These are phyloP conservation scores for Marasmius fiardii DNA, from an alignment of 1,284 basidiomycete species.

Conservation along the genomic window DNA sequence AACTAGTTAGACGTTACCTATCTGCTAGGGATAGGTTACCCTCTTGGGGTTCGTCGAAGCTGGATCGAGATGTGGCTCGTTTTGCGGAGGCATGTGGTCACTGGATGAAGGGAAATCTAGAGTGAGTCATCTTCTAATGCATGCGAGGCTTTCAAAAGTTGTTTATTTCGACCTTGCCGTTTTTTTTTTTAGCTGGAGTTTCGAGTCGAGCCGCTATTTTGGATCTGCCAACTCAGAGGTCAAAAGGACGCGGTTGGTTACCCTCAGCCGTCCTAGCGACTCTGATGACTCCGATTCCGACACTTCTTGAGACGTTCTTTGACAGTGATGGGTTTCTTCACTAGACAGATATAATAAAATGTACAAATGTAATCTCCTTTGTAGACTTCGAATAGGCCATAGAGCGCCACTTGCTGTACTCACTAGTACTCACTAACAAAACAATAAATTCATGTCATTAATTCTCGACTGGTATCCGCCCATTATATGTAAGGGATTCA, in stretches of 20 bases:
- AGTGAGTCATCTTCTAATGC: constrained; percentile 26
- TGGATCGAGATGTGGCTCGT: constrained; percentile 45
- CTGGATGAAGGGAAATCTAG: constrained; percentile 49
- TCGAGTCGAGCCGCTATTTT: constrained; percentile 57
- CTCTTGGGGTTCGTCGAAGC: constrained; percentile 39
- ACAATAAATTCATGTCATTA: too few species aligned
- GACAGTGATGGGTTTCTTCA: too few species aligned
- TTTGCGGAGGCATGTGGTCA: constrained; percentile 46
- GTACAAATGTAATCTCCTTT: too few species aligned
- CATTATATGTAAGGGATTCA: too few species aligned
- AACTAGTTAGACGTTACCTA: constrained; percentile 48
- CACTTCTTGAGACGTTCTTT: constrained; percentile 7
- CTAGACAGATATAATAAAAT: too few species aligned
- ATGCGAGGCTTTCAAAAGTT: constrained; percentile 9
- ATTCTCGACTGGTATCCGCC: too few species aligned
- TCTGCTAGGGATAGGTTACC: constrained; percentile 41
- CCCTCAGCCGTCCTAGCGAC: constrained; percentile 31
- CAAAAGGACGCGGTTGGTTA: constrained; percentile 42
- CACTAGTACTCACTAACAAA: too few species aligned
- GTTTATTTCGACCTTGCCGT: constrained; percentile 15
- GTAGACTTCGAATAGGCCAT: too few species aligned
- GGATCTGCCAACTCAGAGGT: constrained; percentile 44
- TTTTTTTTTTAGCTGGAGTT: constrained; percentile 46
- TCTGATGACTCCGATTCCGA: constrained; percentile 5
- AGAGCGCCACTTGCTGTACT: too few species aligned